Evolutionary conservation across 352 stramenopile species (phyloP), one percentile per base, ranked within the genome.

Genomic region (Globisporangium rhizosaccharum): DNA sequence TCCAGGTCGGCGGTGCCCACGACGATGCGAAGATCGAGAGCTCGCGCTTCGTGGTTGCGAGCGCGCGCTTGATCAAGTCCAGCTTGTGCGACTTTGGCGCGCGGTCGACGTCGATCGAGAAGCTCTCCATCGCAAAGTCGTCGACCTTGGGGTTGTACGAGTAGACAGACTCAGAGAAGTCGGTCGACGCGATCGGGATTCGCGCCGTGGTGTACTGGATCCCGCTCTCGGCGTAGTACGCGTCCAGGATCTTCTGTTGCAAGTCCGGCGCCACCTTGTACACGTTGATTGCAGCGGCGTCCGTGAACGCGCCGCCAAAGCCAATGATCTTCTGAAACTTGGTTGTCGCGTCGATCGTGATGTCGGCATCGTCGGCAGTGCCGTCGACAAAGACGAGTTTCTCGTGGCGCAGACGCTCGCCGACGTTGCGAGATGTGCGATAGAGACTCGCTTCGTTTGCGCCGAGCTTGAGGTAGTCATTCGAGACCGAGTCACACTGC

Each of bases 301-400:
- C 85, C 33, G 90, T 96, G 65, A 97, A 96, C 10, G 86, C 79
- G 10, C 86, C 88, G 12, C 88, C 88, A 62, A 97, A 97, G n/a
- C 88, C 88, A 25, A 87, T 66, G 23, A 96, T 90, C 54, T 79
- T 75, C 70, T 96, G 76, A 57, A 76, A 88, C 59, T 72, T 83
- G 26, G 71, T 78, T 3, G 66, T 68, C 14, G 70, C 60, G 50
- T 91, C 75, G 17, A 88, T 70, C 30, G 66, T 70, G 54, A 76
- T 83, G 20, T 74, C 76, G 23, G 72, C 64, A 36, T 57, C 70
- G 30, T 49, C 67, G 23, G 59, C 56, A 7, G 54, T 67, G 20
- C 61, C 57, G 47, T 70, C 62, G 6, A 77, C 64, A n/a, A 59
- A 65, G 10, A 46, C 57, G 37, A 69, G 52, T 18, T 72, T 68